Conservation (phyloP, 2,329 filamentous ascomycete genomes). For the Fusarium sp. region DNA sequence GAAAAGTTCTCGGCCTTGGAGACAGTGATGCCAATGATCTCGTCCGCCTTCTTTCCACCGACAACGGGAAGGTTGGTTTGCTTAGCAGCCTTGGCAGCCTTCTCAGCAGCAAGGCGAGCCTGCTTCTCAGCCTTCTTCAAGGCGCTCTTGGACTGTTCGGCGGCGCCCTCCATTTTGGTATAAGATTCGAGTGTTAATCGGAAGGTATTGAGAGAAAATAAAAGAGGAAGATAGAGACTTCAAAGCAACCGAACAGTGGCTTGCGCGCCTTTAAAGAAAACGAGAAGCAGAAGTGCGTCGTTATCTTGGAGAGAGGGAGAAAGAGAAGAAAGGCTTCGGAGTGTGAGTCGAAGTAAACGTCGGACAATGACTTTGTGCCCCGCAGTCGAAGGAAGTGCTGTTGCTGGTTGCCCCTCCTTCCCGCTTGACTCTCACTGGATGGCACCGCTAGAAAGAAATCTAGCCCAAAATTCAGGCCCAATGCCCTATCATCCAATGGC, state of each 20-base stretch:
- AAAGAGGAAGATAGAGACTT: constrained; percentile 8
- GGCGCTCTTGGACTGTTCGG: constrained; percentile 69
- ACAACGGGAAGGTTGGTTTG: constrained; percentile 64
- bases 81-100: constrained; percentile 73
- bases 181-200: constrained; percentile 21
- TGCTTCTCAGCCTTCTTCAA: constrained; percentile 76
- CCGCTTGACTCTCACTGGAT: constrained; percentile 33
- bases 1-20: constrained; percentile 89
- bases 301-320: constrained; percentile 33
- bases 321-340: constrained; percentile 34
- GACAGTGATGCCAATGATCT: constrained; percentile 89
- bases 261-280: constrained; percentile 35
- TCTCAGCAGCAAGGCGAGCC: constrained; percentile 71
- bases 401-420: constrained; percentile 5
- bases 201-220: constrained; percentile 13
- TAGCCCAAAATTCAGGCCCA: constrained; percentile 48
- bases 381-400: constrained; percentile 42
- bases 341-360: constrained; percentile 48
- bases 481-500: constrained; percentile 45
- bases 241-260: constrained; percentile 26
- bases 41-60: constrained; percentile 71
- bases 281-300: constrained; percentile 30
- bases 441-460: constrained; percentile 30
- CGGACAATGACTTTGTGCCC: constrained; percentile 47
- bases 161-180: constrained; percentile 53